These are phyloP conservation scores for Canna indica DNA, from an alignment of 176 grass and related monocot species.

Conservation along the genomic window DNA sequence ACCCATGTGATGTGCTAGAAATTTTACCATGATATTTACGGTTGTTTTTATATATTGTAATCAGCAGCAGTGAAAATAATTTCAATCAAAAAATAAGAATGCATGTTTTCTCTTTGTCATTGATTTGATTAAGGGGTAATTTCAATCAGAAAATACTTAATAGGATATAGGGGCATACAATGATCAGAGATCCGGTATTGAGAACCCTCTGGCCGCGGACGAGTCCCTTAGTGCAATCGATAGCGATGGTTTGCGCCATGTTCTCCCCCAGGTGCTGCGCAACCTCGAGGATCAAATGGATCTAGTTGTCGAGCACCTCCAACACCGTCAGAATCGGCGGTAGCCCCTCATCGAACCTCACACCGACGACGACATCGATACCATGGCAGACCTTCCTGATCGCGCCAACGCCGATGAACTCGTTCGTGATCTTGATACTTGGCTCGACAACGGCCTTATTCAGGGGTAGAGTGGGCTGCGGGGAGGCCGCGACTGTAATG, in stretches of 20 bases:
- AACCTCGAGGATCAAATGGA: slow-evolving; percentile 18
- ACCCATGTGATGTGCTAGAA: too few relatives aligned
- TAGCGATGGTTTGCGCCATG: slow-evolving; percentile 18
- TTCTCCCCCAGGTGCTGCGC: slow-evolving; percentile 23
- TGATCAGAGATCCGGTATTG: slow-evolving; percentile 22
- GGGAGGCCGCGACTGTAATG: background rate
- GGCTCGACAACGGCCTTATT: background rate
- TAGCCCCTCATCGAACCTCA: slow-evolving; percentile 15
- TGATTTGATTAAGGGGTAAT: background rate
- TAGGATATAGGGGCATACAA: background rate
- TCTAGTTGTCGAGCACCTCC: slow-evolving; percentile 10
- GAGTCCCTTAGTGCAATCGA: slow-evolving; percentile 6
- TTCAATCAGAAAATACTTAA: background rate
- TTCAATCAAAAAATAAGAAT: too few relatives aligned
- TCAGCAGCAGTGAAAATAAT: too few relatives aligned
- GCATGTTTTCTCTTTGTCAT: too few relatives aligned
- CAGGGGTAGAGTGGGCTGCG: background rate
- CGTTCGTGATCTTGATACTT: slow-evolving; percentile 3
- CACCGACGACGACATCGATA: slow-evolving; percentile 15
- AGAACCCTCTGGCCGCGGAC: slow-evolving; percentile 21
- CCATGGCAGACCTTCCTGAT: slow-evolving; percentile 20
- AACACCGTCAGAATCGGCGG: slow-evolving; percentile 19
- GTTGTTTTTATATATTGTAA: too few relatives aligned
- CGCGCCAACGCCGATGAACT: slow-evolving; percentile 9
- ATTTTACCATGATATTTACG: too few relatives aligned